Conservation (phyloP, 163 green algal species). For the Chlamydomonas reinhardtii region DNA sequence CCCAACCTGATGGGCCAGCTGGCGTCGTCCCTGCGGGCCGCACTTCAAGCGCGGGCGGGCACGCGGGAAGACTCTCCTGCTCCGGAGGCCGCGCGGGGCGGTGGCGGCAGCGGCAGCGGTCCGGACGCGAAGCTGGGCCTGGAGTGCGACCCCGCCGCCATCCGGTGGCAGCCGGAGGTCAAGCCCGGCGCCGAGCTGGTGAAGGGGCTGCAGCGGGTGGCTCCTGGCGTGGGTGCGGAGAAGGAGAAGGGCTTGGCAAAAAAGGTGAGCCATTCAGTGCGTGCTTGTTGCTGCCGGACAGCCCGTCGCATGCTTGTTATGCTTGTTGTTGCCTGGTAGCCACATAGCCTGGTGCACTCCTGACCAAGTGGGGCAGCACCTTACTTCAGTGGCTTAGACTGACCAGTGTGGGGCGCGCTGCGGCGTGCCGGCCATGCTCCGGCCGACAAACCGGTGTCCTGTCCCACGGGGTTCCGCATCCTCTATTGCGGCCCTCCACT, state of each 20-base stretch:
- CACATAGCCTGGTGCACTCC: slow-evolving; percentile 25
- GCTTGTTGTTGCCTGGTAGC: not conserved
- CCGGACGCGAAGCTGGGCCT: not conserved
- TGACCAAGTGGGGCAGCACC: not conserved
- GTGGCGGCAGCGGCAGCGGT: too few species aligned
- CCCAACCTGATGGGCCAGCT: slow-evolving; percentile 29
- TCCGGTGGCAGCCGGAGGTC: slow-evolving; percentile 10
- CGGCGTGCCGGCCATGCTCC: slow-evolving; percentile 31
- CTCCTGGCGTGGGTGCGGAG: not conserved
- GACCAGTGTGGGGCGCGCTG: slow-evolving; percentile 17
- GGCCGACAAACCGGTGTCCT: slow-evolving; percentile 40
- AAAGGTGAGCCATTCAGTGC: not conserved
- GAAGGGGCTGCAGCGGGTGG: not conserved
- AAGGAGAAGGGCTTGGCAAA: slow-evolving; percentile 42
- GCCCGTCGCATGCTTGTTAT: not conserved
- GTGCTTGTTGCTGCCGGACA: not conserved
- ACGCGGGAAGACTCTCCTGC: not conserved
- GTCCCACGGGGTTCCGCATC: slow-evolving; percentile 30
- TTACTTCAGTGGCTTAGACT: slow-evolving; percentile 41
- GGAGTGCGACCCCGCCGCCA: not conserved
- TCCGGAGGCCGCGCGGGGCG: not conserved
- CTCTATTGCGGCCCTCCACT: slow-evolving; percentile 17
- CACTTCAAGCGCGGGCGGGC: not conserved
- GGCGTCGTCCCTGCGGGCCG: slow-evolving; percentile 19
- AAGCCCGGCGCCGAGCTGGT: not conserved